Percentiles rank a stretch among this genome's conserved stretches.
phyloP scores from a whole-genome alignment of 1,284 basidiomycete species.

The Phlebopus sp. region DNA sequence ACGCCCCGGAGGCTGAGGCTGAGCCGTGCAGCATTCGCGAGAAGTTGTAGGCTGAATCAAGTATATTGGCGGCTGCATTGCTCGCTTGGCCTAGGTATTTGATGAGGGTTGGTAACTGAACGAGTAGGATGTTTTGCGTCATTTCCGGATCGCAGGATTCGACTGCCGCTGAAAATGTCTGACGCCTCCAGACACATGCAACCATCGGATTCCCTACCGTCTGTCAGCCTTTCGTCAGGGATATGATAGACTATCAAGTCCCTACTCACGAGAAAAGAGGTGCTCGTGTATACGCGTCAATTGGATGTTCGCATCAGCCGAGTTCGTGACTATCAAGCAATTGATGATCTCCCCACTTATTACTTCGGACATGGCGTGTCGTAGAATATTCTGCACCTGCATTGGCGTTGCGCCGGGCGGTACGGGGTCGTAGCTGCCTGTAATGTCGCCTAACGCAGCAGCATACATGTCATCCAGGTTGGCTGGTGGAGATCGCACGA shows the following conservation, averaged over 20 bases:
- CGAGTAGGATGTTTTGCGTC: conserved; percentile 58
- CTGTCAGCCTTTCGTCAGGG: not conserved
- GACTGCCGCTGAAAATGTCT: conserved; percentile 80
- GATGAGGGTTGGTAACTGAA: conserved; percentile 63
- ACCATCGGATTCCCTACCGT: conserved; percentile 71
- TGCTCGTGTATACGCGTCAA: conserved; percentile 81
- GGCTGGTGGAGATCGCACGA: conserved; percentile 56
- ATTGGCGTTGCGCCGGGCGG: conserved; percentile 51
- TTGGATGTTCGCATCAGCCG: conserved; percentile 75
- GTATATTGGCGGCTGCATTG: conserved; percentile 47
- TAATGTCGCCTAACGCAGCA: conserved; percentile 61
- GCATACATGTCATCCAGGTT: conserved; percentile 53
- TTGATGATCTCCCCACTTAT: conserved; percentile 80
- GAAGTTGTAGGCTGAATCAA: conserved; percentile 70
- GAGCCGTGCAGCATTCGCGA: conserved; percentile 80
- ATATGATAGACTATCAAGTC: not conserved
- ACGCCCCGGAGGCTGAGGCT: conserved; percentile 49
- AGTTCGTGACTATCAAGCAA: conserved; percentile 74
- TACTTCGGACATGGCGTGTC: conserved; percentile 73
- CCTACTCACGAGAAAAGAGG: conserved; percentile 67
- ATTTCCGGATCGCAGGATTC: conserved; percentile 69
- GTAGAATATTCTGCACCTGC: conserved; percentile 70
- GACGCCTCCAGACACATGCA: conserved; percentile 79
- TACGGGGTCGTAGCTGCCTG: conserved; percentile 39
- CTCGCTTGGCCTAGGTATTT: conserved; percentile 45